Base-by-base conservation (phyloP, 2,329 filamentous ascomycete genomes). In the Alternaria sp. region DNA sequence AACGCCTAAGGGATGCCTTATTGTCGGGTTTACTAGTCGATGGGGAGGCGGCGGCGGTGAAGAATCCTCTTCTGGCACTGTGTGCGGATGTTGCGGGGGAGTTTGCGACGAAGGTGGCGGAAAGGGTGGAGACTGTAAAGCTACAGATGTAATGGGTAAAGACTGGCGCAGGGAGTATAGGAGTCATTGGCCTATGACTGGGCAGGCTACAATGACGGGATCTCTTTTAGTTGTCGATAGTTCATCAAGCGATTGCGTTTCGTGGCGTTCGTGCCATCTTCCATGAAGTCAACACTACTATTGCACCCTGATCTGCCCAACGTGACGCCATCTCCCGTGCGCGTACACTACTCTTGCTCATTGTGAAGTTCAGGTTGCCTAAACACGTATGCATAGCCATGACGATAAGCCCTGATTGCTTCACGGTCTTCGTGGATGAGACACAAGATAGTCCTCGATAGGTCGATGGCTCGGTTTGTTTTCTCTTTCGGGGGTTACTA, bases 1-100 rank as follows among this genome's bases (percentile, higher is more conserved):
- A 61, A 32, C 58, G 51, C 13, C 45, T 61, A 13, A 52, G 45
- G 12, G 58, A 56, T 6, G 28, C 25, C 17, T 50, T 61, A 9
- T 6, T 50, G 15, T 56, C 58, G 17, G 58, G 44, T 15, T 3
- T 49, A 11, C 7, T 44, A 44, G 32, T 61, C 11, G 44, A 52
- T 28, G 51, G 25, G 13, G 45, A 61, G 28, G 15, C 17, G 7
- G 8, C 30, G 17, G 11, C 30, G 17, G 28, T 44, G 30, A 61
- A 61, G 51, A 61, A 56, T 4, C 58, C 51, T 17, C 51, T 56
- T 11, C 28, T 61, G n/a, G 23, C 44, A 12, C 11, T 56, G 13
- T 61, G 51, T 50, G 58, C 32, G 40, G 32, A 56, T 25, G 30
- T 56, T 13, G 58, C 43, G 21, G 58, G 58, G 1, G 58, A 61